Conservation (phyloP, 257 asterid genomes). For the Solanum peruvianum region DNA sequence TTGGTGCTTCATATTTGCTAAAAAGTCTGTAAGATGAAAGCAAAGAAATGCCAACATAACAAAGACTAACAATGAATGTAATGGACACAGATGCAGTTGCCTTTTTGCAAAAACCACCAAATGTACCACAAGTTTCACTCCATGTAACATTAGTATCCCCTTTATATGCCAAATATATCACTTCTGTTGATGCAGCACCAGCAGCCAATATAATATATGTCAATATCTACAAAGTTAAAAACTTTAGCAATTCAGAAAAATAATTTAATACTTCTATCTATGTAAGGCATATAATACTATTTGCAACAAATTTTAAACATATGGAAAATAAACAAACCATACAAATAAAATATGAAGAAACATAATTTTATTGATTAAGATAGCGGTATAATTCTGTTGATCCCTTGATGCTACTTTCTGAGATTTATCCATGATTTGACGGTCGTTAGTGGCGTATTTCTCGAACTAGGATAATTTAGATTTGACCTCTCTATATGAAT, state of each 20-base stretch:
- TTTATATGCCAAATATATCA: conserved; percentile 61
- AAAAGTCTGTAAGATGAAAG: conserved; percentile 70
- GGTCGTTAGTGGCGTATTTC: no score
- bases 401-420: no score
- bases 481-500: no score
- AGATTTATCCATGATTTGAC: no score
- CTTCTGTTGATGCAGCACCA: conserved; percentile 58
- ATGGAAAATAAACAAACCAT: no score
- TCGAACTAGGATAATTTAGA: no score
- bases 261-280: no score
- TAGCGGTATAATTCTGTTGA: no score
- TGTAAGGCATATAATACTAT: no score
- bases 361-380: no score
- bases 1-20: conserved; percentile 74
- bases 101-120: conserved; percentile 53
- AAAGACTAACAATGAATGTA: conserved; percentile 50
- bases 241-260: neutral
- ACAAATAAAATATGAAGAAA: no score
- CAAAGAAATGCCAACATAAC: conserved; percentile 56
- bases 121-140: conserved; percentile 65
- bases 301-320: no score
- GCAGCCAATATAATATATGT: conserved; percentile 64
- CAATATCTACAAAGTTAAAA: conserved; percentile 31
- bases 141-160: conserved; percentile 58
- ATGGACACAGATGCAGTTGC: conserved; percentile 55